These are phyloP conservation scores for Silene coronaria DNA, from an alignment of 179 eudicot species.

Conservation along the genomic window DNA sequence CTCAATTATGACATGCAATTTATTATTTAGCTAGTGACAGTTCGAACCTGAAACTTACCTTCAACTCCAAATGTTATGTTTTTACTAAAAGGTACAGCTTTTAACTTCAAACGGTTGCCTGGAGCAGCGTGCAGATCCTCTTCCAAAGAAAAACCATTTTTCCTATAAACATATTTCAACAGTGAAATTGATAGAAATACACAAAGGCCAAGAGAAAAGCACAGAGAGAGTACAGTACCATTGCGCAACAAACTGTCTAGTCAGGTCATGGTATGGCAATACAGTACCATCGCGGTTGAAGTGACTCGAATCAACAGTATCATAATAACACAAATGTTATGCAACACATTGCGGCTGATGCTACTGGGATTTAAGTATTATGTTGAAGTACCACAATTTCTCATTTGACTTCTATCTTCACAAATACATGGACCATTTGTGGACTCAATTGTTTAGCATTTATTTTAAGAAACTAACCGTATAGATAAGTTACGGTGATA, in stretches of 20 bases:
- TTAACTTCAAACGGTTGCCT: conserved; percentile 69
- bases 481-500: background rate
- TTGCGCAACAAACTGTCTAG: background rate
- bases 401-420: background rate
- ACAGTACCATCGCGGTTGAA: background rate
- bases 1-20: background rate
- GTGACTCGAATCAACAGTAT: background rate
- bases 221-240: background rate
- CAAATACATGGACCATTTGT: background rate
- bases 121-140: conserved; percentile 77
- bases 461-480: background rate
- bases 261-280: background rate
- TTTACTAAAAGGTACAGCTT: conserved; percentile 93
- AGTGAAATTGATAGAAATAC: conserved; percentile 13
- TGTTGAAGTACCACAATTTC: background rate
- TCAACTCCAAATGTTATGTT: conserved; percentile 86
- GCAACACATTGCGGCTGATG: background rate
- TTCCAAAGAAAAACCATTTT: conserved; percentile 83
- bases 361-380: background rate
- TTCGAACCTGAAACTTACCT: conserved; percentile 39
- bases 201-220: background rate
- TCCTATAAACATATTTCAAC: conserved; percentile 43
- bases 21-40: conserved; percentile 1
- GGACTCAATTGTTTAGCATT: background rate
- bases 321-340: too few species aligned